Evolutionary conservation across 805 yeast species (phyloP).

Genomic region (Tetrapisispora arboricola): DNA sequence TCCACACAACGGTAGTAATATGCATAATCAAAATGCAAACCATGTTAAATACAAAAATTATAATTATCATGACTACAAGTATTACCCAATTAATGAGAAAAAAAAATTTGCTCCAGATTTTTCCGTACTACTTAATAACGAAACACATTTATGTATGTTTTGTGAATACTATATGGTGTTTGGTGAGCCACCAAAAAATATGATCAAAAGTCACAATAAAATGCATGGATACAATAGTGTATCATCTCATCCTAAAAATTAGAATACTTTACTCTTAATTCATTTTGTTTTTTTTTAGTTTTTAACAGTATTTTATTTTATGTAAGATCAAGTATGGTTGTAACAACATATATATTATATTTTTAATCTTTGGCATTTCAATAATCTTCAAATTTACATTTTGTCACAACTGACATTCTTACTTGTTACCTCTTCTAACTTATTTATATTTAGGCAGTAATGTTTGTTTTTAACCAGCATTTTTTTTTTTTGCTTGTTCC

Average conservation of each 20-base stretch:
- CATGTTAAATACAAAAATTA: conserved; percentile 6
- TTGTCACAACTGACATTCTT: too few species aligned
- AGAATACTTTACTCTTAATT: too few species aligned
- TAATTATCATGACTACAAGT: conserved; percentile 13
- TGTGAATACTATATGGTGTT: conserved; percentile 45
- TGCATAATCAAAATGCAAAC: conserved; percentile 1
- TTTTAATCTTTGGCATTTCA: too few species aligned
- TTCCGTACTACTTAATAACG: conserved; percentile 15
- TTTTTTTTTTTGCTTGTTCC: conserved; percentile 1
- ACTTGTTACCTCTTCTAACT: not conserved
- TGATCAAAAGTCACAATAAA: conserved; percentile 40
- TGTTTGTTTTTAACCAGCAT: not conserved
- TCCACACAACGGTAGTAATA: not conserved
- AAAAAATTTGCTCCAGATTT: conserved; percentile 15
- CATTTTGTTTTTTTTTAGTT: too few species aligned
- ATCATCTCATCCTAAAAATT: conserved; percentile 13
- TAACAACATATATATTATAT: too few species aligned
- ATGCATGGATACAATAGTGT: conserved; percentile 18
- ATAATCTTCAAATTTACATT: too few species aligned
- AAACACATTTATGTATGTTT: conserved; percentile 33
- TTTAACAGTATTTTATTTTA: too few species aligned
- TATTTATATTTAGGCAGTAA: not conserved
- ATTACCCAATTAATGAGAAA: not conserved
- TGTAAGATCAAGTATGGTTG: too few species aligned
- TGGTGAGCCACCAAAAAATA: conserved; percentile 40